Evolutionary conservation across 2,329 filamentous ascomycete species (phyloP).

Genomic region (Kalmusia sp.): DNA sequence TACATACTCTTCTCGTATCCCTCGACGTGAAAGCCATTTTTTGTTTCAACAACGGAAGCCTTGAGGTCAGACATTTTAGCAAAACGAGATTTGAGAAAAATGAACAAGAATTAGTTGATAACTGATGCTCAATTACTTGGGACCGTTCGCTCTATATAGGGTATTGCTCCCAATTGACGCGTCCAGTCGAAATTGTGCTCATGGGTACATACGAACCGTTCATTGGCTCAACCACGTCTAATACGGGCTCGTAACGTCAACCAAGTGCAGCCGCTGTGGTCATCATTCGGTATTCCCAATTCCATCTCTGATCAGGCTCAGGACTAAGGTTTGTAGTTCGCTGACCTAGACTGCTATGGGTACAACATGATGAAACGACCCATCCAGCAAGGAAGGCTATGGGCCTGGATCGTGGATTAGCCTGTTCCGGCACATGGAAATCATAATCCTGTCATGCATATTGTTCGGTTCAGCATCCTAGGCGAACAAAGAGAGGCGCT

Average conservation of each 20-base stretch:
- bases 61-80: constrained; percentile 70
- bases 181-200: constrained; percentile 18
- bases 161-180: constrained; percentile 15
- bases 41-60: constrained; percentile 69
- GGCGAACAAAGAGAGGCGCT: constrained; percentile 19
- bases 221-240: constrained; percentile 30
- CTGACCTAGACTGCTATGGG: constrained; percentile 34
- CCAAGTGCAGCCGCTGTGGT: constrained; percentile 28
- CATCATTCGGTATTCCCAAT: constrained; percentile 27
- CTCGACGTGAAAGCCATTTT: constrained; percentile 71
- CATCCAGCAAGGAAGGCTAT: constrained; percentile 7
- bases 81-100: constrained; percentile 25
- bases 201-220: constrained; percentile 24
- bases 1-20: constrained; percentile 72
- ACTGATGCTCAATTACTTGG: not conserved
- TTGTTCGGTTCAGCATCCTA: constrained; percentile 32
- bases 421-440: constrained; percentile 5
- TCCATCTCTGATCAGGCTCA: constrained; percentile 31
- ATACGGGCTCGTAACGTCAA: constrained; percentile 33
- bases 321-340: constrained; percentile 21
- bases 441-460: constrained; percentile 20
- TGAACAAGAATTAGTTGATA: constrained; percentile 11
- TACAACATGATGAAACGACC: constrained; percentile 44
- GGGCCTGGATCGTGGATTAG: constrained; percentile 4
- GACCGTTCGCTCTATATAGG: constrained; percentile 26